A percentile compares a stretch with the other conserved stretches of the same genome.
These are phyloP conservation scores for Cadophora malorum DNA, from an alignment of 2,329 filamentous ascomycete genomes.

Conservation along the genomic window DNA sequence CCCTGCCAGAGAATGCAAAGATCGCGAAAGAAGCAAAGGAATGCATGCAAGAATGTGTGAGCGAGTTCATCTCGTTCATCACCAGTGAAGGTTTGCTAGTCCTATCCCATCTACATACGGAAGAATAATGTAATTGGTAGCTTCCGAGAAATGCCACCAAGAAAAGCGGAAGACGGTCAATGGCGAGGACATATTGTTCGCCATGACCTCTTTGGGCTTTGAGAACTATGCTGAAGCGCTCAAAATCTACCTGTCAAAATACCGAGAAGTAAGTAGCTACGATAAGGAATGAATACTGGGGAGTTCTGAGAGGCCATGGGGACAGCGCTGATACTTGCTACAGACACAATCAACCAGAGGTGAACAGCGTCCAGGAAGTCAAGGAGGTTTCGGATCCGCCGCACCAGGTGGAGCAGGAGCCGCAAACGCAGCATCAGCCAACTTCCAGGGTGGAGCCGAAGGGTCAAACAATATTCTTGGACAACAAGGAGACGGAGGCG, in stretches of 20 bases:
- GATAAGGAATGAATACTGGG: background rate
- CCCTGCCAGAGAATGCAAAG: conserved; percentile 96
- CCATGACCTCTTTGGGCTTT: conserved; percentile 98
- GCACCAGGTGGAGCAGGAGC: conserved; percentile 49
- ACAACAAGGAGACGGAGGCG: conserved; percentile 42
- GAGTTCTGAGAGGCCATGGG: too few relatives aligned
- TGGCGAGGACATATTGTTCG: conserved; percentile 97
- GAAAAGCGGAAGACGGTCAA: conserved; percentile 99
- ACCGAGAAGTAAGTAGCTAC: conserved; percentile 81
- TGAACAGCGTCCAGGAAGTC: conserved; percentile 59
- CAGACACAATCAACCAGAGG: conserved; percentile 82
- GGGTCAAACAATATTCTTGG: conserved; percentile 45
- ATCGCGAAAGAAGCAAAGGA: conserved; percentile 99
- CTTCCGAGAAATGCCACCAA: conserved; percentile 98
- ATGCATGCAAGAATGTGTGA: conserved; percentile 99
- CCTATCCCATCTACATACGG: conserved; percentile 22
- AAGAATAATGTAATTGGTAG: conserved; percentile 55
- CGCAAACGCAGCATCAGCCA: conserved; percentile 40
- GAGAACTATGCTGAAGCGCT: conserved; percentile 98
- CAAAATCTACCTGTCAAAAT: conserved; percentile 97
- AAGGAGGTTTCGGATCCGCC: conserved; percentile 56
- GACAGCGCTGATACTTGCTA: conserved; percentile 28
- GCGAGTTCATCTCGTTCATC: conserved; percentile 99
- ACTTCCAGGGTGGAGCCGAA: conserved; percentile 43
- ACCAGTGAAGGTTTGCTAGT: conserved; percentile 87